A percentile compares a stretch with the other conserved stretches of the same genome.
These are phyloP conservation scores for Saccharomycopsis capsularis DNA, from an alignment of 805 yeast species.

Conservation along the genomic window DNA sequence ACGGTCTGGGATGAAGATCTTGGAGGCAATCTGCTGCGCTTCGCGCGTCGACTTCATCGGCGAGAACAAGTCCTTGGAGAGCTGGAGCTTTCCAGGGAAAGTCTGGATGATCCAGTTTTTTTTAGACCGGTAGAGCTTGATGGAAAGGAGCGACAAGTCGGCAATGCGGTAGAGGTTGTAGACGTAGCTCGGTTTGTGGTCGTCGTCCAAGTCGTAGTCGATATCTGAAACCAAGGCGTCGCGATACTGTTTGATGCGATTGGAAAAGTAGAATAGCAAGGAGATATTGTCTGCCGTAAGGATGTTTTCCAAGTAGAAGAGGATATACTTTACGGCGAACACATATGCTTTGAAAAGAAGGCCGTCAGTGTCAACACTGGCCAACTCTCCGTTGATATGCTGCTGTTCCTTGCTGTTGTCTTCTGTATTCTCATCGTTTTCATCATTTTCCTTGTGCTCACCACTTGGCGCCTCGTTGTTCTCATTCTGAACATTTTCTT, in stretches of 20 bases:
- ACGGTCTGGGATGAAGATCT: constrained; percentile 30
- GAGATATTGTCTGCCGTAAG: constrained; percentile 64
- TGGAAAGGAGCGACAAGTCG: constrained; percentile 62
- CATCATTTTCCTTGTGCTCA: constrained; percentile 10
- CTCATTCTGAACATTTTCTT: constrained; percentile 19
- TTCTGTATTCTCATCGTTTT: neutral
- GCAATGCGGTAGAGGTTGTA: constrained; percentile 55
- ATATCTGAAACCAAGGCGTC: constrained; percentile 43
- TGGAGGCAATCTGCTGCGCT: constrained; percentile 50
- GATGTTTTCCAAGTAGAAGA: constrained; percentile 52
- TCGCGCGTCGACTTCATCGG: constrained; percentile 51
- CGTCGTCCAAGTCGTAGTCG: constrained; percentile 23
- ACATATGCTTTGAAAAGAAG: constrained; percentile 37
- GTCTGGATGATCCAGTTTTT: constrained; percentile 66
- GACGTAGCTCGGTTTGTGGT: constrained; percentile 25
- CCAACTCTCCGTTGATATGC: neutral
- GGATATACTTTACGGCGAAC: constrained; percentile 53
- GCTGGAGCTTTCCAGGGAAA: constrained; percentile 72
- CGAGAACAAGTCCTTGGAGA: constrained; percentile 65
- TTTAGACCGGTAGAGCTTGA: constrained; percentile 38
- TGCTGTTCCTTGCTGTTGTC: constrained; percentile 2
- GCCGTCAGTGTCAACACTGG: constrained; percentile 21
- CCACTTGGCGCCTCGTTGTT: constrained; percentile 18
- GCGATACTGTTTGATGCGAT: constrained; percentile 69
- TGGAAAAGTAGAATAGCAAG: constrained; percentile 65